These are phyloP conservation scores for Articulospora tetracladia DNA, from an alignment of 495 filamentous ascomycete species.

Conservation along the genomic window DNA sequence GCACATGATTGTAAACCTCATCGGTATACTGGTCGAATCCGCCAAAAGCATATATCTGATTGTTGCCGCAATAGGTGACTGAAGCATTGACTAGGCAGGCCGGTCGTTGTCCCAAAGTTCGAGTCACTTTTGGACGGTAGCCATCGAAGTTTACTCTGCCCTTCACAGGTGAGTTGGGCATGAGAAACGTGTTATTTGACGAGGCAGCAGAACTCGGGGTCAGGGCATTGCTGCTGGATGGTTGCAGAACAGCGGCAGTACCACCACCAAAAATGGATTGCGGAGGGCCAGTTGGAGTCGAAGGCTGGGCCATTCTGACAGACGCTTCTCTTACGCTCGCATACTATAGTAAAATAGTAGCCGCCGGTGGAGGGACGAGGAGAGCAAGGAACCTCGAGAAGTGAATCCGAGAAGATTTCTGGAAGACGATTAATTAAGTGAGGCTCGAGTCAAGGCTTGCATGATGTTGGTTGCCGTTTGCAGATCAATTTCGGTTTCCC, in stretches of 20 bases:
- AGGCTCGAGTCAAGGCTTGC: neutral
- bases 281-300: slow-evolving; percentile 16
- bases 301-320: slow-evolving; percentile 25
- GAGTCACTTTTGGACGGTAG: slow-evolving; percentile 77
- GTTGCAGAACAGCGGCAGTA: neutral
- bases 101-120: slow-evolving; percentile 79
- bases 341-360: neutral
- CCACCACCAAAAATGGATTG: slow-evolving; percentile 22
- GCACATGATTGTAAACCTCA: slow-evolving; percentile 98
- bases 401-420: neutral
- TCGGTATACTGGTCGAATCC: slow-evolving; percentile 99
- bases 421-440: neutral
- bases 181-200: slow-evolving; percentile 76
- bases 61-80: slow-evolving; percentile 92
- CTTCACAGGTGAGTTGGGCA: slow-evolving; percentile 75
- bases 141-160: slow-evolving; percentile 49
- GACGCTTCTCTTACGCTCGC: neutral
- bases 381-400: neutral
- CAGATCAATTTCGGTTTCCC: neutral
- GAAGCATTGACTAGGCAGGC: slow-evolving; percentile 97
- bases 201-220: slow-evolving; percentile 46
- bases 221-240: slow-evolving; percentile 8
- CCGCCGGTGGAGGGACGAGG: neutral
- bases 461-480: neutral
- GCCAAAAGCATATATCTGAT: slow-evolving; percentile 96